phyloP scores from a whole-genome alignment of 768 basidiomycete species.

The Tephrocybe rancida region DNA sequence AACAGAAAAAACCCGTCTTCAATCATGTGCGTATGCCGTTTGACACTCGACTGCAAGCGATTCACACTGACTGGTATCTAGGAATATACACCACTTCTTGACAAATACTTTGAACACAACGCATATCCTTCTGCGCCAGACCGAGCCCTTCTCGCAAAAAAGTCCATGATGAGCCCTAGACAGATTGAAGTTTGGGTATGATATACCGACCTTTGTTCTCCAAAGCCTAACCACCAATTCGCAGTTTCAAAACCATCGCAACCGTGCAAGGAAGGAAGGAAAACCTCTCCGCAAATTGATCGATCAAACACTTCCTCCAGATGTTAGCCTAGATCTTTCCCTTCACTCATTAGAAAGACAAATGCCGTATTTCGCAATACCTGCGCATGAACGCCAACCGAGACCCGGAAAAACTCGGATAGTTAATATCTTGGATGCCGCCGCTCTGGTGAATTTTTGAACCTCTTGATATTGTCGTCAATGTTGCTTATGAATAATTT shows the following conservation, averaged over 20 bases:
- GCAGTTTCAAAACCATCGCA: constrained; percentile 60
- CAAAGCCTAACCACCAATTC: not conserved
- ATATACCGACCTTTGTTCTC: not conserved
- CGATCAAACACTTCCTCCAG: constrained; percentile 17
- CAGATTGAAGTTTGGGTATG: constrained; percentile 63
- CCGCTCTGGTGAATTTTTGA: not conserved
- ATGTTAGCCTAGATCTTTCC: constrained; percentile 21
- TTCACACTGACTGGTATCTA: constrained; percentile 22
- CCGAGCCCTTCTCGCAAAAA: constrained; percentile 39
- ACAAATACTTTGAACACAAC: constrained; percentile 51
- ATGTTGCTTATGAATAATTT: not conserved
- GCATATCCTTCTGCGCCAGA: constrained; percentile 48
- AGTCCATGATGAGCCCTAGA: constrained; percentile 40
- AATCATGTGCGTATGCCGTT: not conserved
- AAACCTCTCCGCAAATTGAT: constrained; percentile 19
- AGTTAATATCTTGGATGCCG: constrained; percentile 4
- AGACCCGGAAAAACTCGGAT: constrained; percentile 5
- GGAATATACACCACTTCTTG: constrained; percentile 48
- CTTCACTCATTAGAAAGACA: constrained; percentile 22
- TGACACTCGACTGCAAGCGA: not conserved
- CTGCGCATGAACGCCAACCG: constrained; percentile 12
- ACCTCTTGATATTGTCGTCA: not conserved
- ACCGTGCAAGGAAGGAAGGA: constrained; percentile 35
- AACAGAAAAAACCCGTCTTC: too few relatives aligned
- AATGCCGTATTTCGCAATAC: constrained; percentile 29